phyloP scores from a whole-genome alignment of 1,139 yeast genomes.

The Hemisphaericaspora subhashii region DNA sequence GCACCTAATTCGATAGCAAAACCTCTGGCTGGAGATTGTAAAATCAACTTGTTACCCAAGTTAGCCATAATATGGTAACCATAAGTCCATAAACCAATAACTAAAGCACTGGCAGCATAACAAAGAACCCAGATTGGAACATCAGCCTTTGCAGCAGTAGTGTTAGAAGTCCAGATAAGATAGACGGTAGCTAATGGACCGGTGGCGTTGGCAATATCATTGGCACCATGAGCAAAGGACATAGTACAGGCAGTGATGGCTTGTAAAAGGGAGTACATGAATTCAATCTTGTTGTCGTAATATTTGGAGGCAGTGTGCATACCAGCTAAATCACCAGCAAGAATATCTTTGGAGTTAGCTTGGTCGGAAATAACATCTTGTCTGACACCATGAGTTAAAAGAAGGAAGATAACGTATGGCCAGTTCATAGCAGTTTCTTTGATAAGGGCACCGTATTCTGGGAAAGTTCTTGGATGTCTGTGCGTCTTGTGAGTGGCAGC shows the following conservation, averaged over 20 bases:
- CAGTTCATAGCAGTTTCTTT: slow-evolving; percentile 51
- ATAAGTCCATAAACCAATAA: slow-evolving; percentile 69
- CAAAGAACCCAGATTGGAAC: slow-evolving; percentile 75
- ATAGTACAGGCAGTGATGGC: slow-evolving; percentile 75
- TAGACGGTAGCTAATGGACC: slow-evolving; percentile 74
- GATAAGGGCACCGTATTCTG: slow-evolving; percentile 40
- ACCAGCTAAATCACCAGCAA: slow-evolving; percentile 43
- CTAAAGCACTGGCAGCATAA: slow-evolving; percentile 67
- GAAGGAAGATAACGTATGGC: slow-evolving; percentile 51
- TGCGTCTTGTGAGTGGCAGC: no score
- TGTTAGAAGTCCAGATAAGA: slow-evolving; percentile 58
- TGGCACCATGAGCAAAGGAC: slow-evolving; percentile 83
- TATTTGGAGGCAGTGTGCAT: slow-evolving; percentile 62
- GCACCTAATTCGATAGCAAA: slow-evolving; percentile 78
- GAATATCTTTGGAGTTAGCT: slow-evolving; percentile 29
- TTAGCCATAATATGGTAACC: slow-evolving; percentile 73
- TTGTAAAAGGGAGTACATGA: slow-evolving; percentile 67
- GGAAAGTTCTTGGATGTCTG: slow-evolving; percentile 38
- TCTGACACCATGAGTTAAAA: slow-evolving; percentile 60
- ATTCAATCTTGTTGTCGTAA: slow-evolving; percentile 73
- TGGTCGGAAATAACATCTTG: slow-evolving; percentile 62
- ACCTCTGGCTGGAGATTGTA: slow-evolving; percentile 82
- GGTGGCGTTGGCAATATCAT: slow-evolving; percentile 77
- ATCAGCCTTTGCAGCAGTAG: slow-evolving; percentile 47
- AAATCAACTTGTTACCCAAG: slow-evolving; percentile 72